Conservation (phyloP, 1,139 yeast species). For the Suhomyces kunorum region DNA sequence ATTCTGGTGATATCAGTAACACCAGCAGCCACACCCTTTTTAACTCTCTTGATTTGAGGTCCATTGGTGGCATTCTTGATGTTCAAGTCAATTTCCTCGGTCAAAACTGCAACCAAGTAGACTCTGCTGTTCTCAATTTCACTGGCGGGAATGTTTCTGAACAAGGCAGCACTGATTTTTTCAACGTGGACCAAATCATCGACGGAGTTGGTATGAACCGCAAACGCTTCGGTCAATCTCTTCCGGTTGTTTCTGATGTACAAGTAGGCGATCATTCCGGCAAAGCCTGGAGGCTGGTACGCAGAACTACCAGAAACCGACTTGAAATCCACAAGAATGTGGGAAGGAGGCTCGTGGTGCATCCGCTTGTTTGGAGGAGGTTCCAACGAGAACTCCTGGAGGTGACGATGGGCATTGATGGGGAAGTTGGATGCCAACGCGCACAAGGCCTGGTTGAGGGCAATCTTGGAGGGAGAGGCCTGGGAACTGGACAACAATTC, state of each 20-base stretch:
- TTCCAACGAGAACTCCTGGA: constrained; percentile 35
- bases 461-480: constrained; percentile 57
- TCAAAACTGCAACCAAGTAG: constrained; percentile 66
- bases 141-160: constrained; percentile 73
- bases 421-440: constrained; percentile 79
- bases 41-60: constrained; percentile 46
- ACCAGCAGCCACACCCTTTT: constrained; percentile 87
- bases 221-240: constrained; percentile 78
- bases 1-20: constrained; percentile 82
- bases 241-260: constrained; percentile 66
- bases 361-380: constrained; percentile 52
- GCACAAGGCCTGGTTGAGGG: constrained; percentile 67
- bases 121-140: constrained; percentile 64
- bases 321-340: constrained; percentile 77
- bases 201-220: constrained; percentile 62
- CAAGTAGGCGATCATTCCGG: constrained; percentile 71
- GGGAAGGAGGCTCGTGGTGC: constrained; percentile 62
- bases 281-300: constrained; percentile 66
- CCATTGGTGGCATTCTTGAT: constrained; percentile 27
- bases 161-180: constrained; percentile 74
- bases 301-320: constrained; percentile 65
- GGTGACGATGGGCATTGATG: constrained; percentile 41
- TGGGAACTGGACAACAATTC: constrained; percentile 52
- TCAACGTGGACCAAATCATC: constrained; percentile 63
- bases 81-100: constrained; percentile 55